Base-by-base conservation (phyloP, 2,329 filamentous ascomycete genomes). In the Ophiocordyceps sinensis region DNA sequence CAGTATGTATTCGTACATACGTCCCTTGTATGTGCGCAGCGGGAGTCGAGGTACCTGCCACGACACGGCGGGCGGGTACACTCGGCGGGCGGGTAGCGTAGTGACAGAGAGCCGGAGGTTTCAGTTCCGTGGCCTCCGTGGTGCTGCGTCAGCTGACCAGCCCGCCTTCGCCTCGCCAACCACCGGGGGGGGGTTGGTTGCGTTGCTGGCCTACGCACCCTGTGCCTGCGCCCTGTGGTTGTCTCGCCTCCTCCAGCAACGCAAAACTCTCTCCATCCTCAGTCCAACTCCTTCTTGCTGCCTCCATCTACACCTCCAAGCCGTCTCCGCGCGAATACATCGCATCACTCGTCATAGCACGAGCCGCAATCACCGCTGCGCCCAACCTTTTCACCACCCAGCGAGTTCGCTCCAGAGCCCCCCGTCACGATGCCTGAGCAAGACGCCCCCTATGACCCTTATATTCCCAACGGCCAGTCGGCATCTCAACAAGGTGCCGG, bases 381-480 rank as follows among this genome's bases (percentile, higher is more conserved):
- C 28, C 15, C 39, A 10, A 37, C 17, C 34, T 5, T 32, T 39
- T 30, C 39, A n/a, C 37, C 23, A 21, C 15, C 28, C 15, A 12
- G 4, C 15, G 10, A 19, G 31, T 14, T 15, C 39, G 12, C 30
- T 13, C 19, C 11, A 19, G 8, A 15, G 31, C 34, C 12, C 12
- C 19, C 32, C 44, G 39, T 41, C 53, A 64, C 49, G 53, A 76
- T 76, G 72, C 64, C 72, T 51, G 65, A 64, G 56, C 63, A 68
- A 51, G 68, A 73, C 44, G 65, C 71, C 58, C 85, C 85, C 51
- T 93, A 93, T 65, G 85, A 93, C 66, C 85, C 85, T 48, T 93
- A 91, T 67, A 88, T 89, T 63, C 85, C 85, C 58, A 77, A 75
- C 59, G 78, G 77, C 63, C 70, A 72, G 63, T 62, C 65, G 46